Conservation (phyloP, 2,329 filamentous ascomycete species). For the Tolypocladium ophioglossoides region DNA sequence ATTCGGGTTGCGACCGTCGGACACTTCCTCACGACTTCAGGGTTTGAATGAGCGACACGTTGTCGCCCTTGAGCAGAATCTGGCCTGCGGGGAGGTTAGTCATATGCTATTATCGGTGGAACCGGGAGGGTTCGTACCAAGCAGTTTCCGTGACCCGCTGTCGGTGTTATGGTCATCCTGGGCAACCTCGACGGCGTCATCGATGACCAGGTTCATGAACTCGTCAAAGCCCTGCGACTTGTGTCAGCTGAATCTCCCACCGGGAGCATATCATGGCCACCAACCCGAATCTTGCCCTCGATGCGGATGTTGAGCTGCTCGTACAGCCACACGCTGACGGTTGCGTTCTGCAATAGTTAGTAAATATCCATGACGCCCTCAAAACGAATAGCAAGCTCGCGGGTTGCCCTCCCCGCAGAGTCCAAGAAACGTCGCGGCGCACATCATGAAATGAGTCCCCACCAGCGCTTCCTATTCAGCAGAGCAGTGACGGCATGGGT, state of each 20-base stretch:
- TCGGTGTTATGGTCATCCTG: slow-evolving; percentile 68
- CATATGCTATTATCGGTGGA: background rate
- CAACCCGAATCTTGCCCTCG: slow-evolving; percentile 88
- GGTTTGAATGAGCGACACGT: slow-evolving; percentile 70
- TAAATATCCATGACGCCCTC: background rate
- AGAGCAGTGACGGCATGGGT: background rate
- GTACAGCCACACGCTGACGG: slow-evolving; percentile 91
- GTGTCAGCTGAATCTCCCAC: background rate
- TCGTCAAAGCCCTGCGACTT: slow-evolving; percentile 78
- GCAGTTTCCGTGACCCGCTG: slow-evolving; percentile 63
- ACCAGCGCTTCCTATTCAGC: background rate
- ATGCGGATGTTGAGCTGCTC: slow-evolving; percentile 92
- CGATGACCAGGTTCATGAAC: slow-evolving; percentile 97
- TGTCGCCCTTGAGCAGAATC: slow-evolving; percentile 81
- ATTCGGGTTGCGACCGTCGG: background rate
- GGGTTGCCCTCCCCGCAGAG: background rate
- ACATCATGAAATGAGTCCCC: background rate
- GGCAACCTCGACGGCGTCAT: slow-evolving; percentile 89
- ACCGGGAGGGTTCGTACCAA: slow-evolving; percentile 47
- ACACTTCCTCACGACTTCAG: slow-evolving; percentile 12
- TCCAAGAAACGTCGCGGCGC: background rate
- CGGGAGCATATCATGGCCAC: slow-evolving; percentile 16
- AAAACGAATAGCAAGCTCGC: background rate
- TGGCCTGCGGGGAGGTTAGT: slow-evolving; percentile 48
- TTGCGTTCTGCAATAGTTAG: slow-evolving; percentile 48